These are phyloP conservation scores for Botrytis deweyae DNA, from an alignment of 2,329 filamentous ascomycete species.

Conservation along the genomic window DNA sequence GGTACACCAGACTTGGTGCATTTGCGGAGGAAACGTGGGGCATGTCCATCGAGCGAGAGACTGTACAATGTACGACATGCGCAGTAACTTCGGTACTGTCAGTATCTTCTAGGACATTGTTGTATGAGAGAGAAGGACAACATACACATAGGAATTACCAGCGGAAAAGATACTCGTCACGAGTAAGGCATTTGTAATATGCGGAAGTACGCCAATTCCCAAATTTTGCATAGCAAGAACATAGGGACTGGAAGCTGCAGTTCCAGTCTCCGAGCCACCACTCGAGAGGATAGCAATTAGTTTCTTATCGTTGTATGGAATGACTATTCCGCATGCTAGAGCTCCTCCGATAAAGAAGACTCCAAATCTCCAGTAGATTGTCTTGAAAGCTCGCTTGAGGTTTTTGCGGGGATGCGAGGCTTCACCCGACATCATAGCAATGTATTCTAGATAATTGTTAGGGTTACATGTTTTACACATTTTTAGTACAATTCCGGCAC, in stretches of 20 bases:
- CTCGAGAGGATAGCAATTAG: constrained; percentile 43
- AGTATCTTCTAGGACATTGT: background rate
- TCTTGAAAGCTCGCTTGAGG: constrained; percentile 69
- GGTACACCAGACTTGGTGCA: constrained; percentile 60
- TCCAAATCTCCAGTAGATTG: constrained; percentile 70
- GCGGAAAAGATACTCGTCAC: constrained; percentile 65
- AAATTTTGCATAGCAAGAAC: constrained; percentile 64
- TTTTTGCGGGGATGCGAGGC: constrained; percentile 61
- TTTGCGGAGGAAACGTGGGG: constrained; percentile 58
- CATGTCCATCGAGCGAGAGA: constrained; percentile 64
- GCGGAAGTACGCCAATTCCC: constrained; percentile 62
- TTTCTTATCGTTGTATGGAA: constrained; percentile 61
- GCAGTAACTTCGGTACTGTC: constrained; percentile 47
- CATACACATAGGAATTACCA: constrained; percentile 55
- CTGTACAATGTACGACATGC: constrained; percentile 69
- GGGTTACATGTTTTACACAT: background rate
- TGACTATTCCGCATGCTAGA: constrained; percentile 63
- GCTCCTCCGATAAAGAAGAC: constrained; percentile 70
- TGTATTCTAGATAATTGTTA: constrained; percentile 44
- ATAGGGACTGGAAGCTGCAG: constrained; percentile 44
- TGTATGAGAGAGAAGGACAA: background rate
- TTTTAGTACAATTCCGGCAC: constrained; percentile 41
- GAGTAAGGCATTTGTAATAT: constrained; percentile 63
- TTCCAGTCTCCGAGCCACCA: constrained; percentile 49
- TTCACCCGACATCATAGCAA: constrained; percentile 68